These are phyloP conservation scores for Neurospora sp. DNA, from an alignment of 495 filamentous ascomycete species.

Conservation along the genomic window DNA sequence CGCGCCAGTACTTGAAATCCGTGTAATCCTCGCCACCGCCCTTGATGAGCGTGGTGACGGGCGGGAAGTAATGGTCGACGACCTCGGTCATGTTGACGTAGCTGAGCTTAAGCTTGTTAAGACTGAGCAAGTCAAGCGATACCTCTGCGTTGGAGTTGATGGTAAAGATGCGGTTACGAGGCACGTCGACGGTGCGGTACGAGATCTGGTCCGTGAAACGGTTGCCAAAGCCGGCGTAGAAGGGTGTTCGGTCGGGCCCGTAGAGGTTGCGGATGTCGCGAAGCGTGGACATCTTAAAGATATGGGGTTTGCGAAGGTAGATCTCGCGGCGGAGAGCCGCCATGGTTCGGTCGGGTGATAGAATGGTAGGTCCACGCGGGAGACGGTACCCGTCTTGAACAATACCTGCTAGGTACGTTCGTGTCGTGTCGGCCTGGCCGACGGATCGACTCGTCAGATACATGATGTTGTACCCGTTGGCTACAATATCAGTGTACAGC, in stretches of 20 bases:
- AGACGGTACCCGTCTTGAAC: conserved; percentile 77
- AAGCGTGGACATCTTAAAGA: conserved; percentile 98
- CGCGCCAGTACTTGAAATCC: conserved; percentile 83
- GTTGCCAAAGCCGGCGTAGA: conserved; percentile 97
- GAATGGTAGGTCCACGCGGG: conserved; percentile 85
- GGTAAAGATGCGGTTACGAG: conserved; percentile 88
- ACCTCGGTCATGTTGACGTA: conserved; percentile 95
- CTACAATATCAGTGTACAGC: conserved; percentile 88
- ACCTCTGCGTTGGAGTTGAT: conserved; percentile 99
- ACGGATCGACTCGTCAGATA: conserved; percentile 93
- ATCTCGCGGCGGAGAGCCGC: conserved; percentile 90
- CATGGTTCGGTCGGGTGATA: conserved; percentile 91
- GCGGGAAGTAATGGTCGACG: conserved; percentile 94
- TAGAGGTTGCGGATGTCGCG: conserved; percentile 89
- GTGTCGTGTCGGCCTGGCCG: conserved; percentile 84
- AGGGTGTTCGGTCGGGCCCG: conserved; percentile 66
- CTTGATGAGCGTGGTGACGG: conserved; percentile 63
- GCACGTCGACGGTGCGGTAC: conserved; percentile 92
- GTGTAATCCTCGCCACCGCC: conserved; percentile 78
- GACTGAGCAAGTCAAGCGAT: conserved; percentile 75
- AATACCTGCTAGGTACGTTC: conserved; percentile 85
- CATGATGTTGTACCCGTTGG: conserved; percentile 97
- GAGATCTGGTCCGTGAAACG: conserved; percentile 91
- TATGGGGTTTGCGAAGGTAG: conserved; percentile 91
- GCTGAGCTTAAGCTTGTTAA: conserved; percentile 93